Evolutionary conservation across 305 asterid species (phyloP), one percentile per base, ranked within the genome.

Genomic region (Fraxinus xanthoxyloides): DNA sequence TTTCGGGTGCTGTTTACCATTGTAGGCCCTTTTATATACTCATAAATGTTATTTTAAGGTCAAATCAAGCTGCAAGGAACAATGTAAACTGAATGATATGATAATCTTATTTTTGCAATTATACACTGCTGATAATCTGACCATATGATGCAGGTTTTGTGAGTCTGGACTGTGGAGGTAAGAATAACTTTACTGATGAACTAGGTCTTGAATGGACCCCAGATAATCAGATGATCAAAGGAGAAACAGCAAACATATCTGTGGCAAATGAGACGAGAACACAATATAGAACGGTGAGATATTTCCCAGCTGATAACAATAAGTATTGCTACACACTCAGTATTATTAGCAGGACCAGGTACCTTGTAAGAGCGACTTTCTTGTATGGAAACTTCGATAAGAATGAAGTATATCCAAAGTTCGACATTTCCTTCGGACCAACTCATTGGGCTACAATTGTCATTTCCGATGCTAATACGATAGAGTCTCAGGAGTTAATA

Each of bases 81-180:
- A 21, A 59, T 12, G 34, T 65, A 35, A 9, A 65, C n/a, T 24
- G 21, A 65, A 65, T 40, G 19, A 26, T 34, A 65, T 28, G 15
- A 67, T 8, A 1, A 0, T 12, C 38, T 67, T 67, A 54, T 59
- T 56, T 69, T n/a, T 40, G 61, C 40, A 3, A 48, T 38, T 86
- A 75, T n/a, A 79, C 72, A 21, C 65, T 70, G 81, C 46, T 72
- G 76, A 69, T 51, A 67, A 26, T 80, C 17, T 36, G 38, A 70
- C 72, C 2, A 38, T 78, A 13, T 65, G 80, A 76, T 90, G 84
- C 94, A 96, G 99, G 99, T 84, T 96, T 96, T 85, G 87, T 94
- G 74, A 96, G 98, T 84, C 75, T 96, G 84, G 90, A 96, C 83
- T 96, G 99, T 84, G 99, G 99, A 31, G 98, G 99, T 76, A 79